Evolutionary conservation across 768 basidiomycete species (phyloP), one percentile per base, ranked within the genome.

Genomic region (Collybiopsis confluens): DNA sequence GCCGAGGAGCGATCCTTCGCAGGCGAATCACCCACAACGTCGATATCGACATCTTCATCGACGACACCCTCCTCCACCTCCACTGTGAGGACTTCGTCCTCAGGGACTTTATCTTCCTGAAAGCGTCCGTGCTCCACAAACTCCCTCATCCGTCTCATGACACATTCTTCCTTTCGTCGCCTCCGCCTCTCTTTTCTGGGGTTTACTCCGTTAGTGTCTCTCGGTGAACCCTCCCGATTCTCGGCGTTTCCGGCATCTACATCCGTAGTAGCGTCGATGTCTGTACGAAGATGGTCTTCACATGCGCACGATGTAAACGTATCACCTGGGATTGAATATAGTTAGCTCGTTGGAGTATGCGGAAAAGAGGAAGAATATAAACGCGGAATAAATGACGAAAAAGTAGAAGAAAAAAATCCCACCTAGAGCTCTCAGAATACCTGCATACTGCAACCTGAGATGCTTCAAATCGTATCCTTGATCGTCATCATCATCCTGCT

Each of bases 231-330:
- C 30, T 33, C 30, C 30, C 30, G n/a, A n/a, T n/a, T n/a, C n/a
- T n/a, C n/a, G n/a, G n/a, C n/a, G n/a, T n/a, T n/a, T n/a, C n/a
- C n/a, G n/a, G n/a, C n/a, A n/a, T n/a, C n/a, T n/a, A n/a, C n/a
- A n/a, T n/a, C n/a, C n/a, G 30, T 33, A 5, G 30, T 33, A 33
- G 5, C 30, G 30, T 33, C 40, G 40, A 23, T 6, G n/a, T n/a
- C n/a, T n/a, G n/a, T n/a, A n/a, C n/a, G n/a, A n/a, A n/a, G n/a
- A n/a, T n/a, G n/a, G 9, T 79, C 72, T 5, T 88, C 88, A 58
- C 88, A 90, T 0, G 88, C 88, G 52, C 88, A 90, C 1, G 85
- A 84, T 3, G 84, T 83, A 61, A 89, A 90, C 0, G 84, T 86
- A 16, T 82, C 83, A 6, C 80, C 73, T 49, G 90, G 76, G 76